Percentiles rank a stretch among this genome's conserved stretches.
phyloP scores from a whole-genome alignment of 257 asterid species.

The Jasminum sambac region DNA sequence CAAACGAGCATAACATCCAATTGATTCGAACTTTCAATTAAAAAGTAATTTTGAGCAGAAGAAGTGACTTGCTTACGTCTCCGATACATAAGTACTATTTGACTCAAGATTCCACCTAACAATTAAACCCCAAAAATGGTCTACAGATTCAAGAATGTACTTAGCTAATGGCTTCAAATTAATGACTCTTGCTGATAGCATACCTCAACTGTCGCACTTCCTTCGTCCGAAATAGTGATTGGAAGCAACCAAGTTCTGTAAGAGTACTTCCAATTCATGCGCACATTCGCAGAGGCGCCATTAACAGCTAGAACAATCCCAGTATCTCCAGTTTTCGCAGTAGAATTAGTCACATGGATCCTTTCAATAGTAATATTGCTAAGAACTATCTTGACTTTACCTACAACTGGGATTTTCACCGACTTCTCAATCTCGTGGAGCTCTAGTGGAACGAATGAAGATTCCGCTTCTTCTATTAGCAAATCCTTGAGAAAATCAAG shows the following conservation, averaged over 20 bases:
- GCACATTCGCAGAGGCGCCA: conserved; percentile 81
- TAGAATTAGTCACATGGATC: conserved; percentile 61
- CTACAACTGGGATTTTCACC: conserved; percentile 64
- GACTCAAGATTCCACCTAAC: background rate
- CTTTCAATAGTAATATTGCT: conserved; percentile 47
- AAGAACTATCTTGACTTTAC: conserved; percentile 56
- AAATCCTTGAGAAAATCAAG: conserved; percentile 71
- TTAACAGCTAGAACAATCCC: conserved; percentile 67
- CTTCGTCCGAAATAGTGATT: conserved; percentile 60
- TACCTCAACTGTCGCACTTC: conserved; percentile 78
- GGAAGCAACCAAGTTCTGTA: conserved; percentile 70
- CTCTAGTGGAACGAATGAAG: conserved; percentile 73
- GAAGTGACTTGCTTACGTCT: background rate
- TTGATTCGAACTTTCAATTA: background rate
- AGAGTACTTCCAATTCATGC: conserved; percentile 76
- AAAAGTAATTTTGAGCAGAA: background rate
- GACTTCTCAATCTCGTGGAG: conserved; percentile 57
- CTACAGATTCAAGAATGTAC: background rate
- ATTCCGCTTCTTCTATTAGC: conserved; percentile 53
- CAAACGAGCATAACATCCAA: background rate
- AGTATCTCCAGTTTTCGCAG: conserved; percentile 59
- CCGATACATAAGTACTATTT: background rate
- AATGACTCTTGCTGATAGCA: background rate
- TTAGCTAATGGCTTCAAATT: background rate
- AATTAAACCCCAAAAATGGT: background rate